Percentiles rank a stretch among this genome's conserved stretches.
Conservation (phyloP, 306 rosid species). For the Gastrolobium bilobum region DNA sequence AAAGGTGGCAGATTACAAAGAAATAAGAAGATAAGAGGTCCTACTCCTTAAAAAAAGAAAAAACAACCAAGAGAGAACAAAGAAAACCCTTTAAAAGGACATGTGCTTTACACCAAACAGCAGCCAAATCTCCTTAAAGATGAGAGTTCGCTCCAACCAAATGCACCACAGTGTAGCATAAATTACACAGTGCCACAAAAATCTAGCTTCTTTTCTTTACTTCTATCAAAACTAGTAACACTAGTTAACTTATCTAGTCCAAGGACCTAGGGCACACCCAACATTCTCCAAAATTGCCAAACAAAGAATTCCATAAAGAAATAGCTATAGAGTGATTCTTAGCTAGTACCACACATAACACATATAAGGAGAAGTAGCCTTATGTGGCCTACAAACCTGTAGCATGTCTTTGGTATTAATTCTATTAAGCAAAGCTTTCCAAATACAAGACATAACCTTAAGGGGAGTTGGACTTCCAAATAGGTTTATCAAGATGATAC, state of each 20-base stretch:
- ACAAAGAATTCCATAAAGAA: slow-evolving; percentile 7
- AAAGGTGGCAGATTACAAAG: slow-evolving; percentile 6
- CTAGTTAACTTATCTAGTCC: neutral
- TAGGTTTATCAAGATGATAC: neutral
- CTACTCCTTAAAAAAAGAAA: neutral
- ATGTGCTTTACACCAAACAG: slow-evolving; percentile 14
- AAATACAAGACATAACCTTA: slow-evolving; percentile 3
- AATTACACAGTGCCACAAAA: slow-evolving; percentile 17
- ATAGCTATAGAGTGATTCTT: slow-evolving; percentile 11
- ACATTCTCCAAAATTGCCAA: slow-evolving; percentile 16
- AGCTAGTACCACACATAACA: slow-evolving; percentile 31
- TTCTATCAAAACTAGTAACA: slow-evolving; percentile 11
- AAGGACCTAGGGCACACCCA: slow-evolving; percentile 13
- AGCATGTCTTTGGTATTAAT: slow-evolving; percentile 14
- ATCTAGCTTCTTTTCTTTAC: slow-evolving; percentile 8
- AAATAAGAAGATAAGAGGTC: neutral
- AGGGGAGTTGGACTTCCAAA: neutral
- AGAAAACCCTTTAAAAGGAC: slow-evolving; percentile 4
- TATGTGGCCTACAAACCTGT: neutral
- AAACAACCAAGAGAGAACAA: neutral
- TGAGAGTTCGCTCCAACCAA: slow-evolving; percentile 28
- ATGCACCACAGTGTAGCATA: slow-evolving; percentile 13
- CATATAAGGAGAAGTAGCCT: slow-evolving; percentile 16
- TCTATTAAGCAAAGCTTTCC: slow-evolving; percentile 2
- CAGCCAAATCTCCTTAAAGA: slow-evolving; percentile 19